Evolutionary conservation across 495 filamentous ascomycete genomes (phyloP).

Genomic region (Astrothelium macrocarpum): DNA sequence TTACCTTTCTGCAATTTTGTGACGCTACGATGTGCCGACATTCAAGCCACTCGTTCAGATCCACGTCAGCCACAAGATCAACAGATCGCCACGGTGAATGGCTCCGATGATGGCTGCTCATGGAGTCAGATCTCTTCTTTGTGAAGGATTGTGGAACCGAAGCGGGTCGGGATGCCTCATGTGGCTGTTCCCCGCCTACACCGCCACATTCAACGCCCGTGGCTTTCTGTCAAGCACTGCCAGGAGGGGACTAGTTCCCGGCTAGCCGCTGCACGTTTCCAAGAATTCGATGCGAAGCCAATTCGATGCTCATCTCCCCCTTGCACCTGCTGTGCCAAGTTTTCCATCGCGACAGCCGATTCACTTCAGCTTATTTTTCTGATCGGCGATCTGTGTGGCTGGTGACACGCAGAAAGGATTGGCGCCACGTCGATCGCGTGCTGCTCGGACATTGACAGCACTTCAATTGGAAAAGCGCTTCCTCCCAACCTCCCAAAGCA

Average conservation of each 20-base stretch:
- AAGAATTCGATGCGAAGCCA: conserved; percentile 4
- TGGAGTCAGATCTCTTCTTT: not conserved
- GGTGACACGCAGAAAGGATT: not conserved
- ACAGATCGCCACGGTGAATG: not conserved
- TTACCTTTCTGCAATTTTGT: no score
- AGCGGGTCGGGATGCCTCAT: not conserved
- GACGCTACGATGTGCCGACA: no score
- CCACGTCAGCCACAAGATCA: not conserved
- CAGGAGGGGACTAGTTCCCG: not conserved
- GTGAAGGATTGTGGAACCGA: not conserved
- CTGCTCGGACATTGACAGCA: not conserved
- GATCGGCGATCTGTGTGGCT: not conserved
- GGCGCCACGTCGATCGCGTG: conserved; percentile 1
- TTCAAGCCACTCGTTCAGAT: no score
- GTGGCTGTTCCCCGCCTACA: not conserved
- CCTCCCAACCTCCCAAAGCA: not conserved
- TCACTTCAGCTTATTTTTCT: not conserved
- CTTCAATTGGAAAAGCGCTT: not conserved
- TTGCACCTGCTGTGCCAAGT: not conserved
- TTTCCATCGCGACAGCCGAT: not conserved
- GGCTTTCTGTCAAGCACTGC: not conserved
- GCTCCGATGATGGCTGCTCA: not conserved
- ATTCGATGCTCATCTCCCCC: not conserved
- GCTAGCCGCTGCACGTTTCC: conserved; percentile 3
- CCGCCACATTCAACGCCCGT: not conserved